Base-by-base conservation (phyloP, 2,329 filamentous ascomycete genomes). In the Epichloe typhina region DNA sequence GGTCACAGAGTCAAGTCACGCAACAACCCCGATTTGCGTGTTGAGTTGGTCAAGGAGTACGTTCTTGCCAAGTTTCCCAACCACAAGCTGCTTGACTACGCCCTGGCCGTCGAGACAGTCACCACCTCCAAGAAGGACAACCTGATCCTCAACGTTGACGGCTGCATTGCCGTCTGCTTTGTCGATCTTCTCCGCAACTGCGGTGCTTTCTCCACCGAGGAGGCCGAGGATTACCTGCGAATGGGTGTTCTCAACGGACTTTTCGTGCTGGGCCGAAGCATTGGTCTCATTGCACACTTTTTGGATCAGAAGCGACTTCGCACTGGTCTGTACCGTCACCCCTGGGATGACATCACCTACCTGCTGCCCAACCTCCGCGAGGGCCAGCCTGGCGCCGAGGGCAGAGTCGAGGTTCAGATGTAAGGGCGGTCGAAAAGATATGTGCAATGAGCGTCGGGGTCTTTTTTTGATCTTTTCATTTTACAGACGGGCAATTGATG, bases 101-200 rank as follows among this genome's bases (percentile, higher is more conserved):
- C 93, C 59, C 82, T 98, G 66, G 93, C 93, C 45, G 93, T 98
- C 60, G 93, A 98, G 82, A 87, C 86, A 11, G 93, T 98, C 58
- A 98, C 93, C 51, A 98, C 93, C 47, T 96, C 89, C 58, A 98
- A 98, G 87, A 98, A 98, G 82, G 93, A 98, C 76, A 98, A 97
- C 80, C 82, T 98, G 61, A 98, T 98, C 63, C 84, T 98, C 65
- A 98, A 98, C 79, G 93, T 98, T 53, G 93, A 97, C 67, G 93
- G 93, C 63, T 95, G 88, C 70, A 86, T 98, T 65, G 93, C 93
- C 59, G 93, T 98, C 69, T 96, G 90, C 84, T 98, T 98, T 67
- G 90, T 98, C 58, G 93, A 98, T 66, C 78, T 98, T 57, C 78
- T 98, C 73, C 88, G 93, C 72, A 95, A 95, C 82, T 95, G 90